phyloP scores from a whole-genome alignment of 208 protist genomes.

The Leishmania braziliensis region DNA sequence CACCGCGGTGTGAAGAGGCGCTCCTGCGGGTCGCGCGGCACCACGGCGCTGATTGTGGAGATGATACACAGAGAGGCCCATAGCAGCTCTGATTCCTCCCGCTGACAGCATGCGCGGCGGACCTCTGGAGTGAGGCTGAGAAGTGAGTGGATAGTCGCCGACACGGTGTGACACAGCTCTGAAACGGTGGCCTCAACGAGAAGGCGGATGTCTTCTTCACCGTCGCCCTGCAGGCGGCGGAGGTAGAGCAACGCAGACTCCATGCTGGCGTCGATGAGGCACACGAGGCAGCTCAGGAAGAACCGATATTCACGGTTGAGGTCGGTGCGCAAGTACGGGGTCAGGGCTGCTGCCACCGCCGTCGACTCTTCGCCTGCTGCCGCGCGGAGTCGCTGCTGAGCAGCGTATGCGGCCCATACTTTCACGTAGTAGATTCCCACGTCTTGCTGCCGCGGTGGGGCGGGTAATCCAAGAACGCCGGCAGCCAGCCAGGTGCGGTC shows the following conservation, averaged over 20 bases:
- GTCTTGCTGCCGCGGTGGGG: conserved; percentile 7
- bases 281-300: conserved; percentile 40
- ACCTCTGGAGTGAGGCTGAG: conserved; percentile 27
- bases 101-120: conserved; percentile 23
- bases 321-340: conserved; percentile 5
- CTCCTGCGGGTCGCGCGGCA: conserved; percentile 39
- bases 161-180: conserved; percentile 39
- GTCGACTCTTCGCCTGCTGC: neutral
- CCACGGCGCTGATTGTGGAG: conserved; percentile 38
- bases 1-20: conserved; percentile 50
- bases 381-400: neutral
- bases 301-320: conserved; percentile 25
- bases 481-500: conserved; percentile 15
- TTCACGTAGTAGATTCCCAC: conserved; percentile 26
- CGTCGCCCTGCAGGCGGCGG: conserved; percentile 42
- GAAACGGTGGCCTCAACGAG: conserved; percentile 37
- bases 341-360: neutral
- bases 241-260: conserved; percentile 42
- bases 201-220: conserved; percentile 61
- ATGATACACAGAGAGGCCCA: conserved; percentile 54
- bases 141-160: conserved; percentile 35
- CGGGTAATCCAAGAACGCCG: neutral
- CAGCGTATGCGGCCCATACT: conserved; percentile 18
- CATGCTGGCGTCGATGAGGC: conserved; percentile 39
- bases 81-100: conserved; percentile 45